Percentiles rank a stretch among this genome's conserved stretches.
These are phyloP conservation scores for Rhizophagus sp. DNA, from an alignment of 192 early-diverging fungal species.

Conservation along the genomic window DNA sequence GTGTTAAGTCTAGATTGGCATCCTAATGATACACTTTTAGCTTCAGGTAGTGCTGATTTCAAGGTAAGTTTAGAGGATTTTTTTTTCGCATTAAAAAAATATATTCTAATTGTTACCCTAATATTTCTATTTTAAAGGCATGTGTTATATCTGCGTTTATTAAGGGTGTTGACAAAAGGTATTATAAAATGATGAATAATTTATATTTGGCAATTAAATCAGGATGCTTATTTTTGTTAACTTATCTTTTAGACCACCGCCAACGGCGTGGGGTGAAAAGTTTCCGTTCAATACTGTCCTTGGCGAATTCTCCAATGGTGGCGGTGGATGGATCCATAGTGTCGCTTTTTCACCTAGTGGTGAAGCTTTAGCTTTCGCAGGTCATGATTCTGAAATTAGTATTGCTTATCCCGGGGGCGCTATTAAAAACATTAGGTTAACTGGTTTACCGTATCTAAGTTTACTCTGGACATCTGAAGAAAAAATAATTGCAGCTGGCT, in stretches of 20 bases:
- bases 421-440: slow-evolving; percentile 57
- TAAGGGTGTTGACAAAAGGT: slow-evolving; percentile 92
- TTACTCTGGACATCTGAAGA: slow-evolving; percentile 76
- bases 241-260: slow-evolving; percentile 52
- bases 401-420: slow-evolving; percentile 69
- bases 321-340: slow-evolving; percentile 90
- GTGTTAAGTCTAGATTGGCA: slow-evolving; percentile 94
- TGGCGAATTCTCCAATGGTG: slow-evolving; percentile 75
- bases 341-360: slow-evolving; percentile 92
- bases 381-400: slow-evolving; percentile 85
- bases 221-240: neutral
- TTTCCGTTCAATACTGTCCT: slow-evolving; percentile 91
- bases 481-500: slow-evolving; percentile 84
- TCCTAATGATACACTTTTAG: slow-evolving; percentile 92
- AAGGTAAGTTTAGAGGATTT: slow-evolving; percentile 43
- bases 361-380: slow-evolving; percentile 78
- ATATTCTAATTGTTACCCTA: neutral
- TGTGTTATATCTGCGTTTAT: slow-evolving; percentile 95
- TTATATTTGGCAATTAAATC: neutral
- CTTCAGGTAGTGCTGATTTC: slow-evolving; percentile 85
- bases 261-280: slow-evolving; percentile 91
- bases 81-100: neutral
- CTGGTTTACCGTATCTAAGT: slow-evolving; percentile 74
- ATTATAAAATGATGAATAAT: neutral
- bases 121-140: slow-evolving; percentile 46